Percentiles rank a stretch among this genome's conserved stretches.
These are phyloP conservation scores for Neurospora sp. DNA, from an alignment of 495 filamentous ascomycete genomes.

Conservation along the genomic window DNA sequence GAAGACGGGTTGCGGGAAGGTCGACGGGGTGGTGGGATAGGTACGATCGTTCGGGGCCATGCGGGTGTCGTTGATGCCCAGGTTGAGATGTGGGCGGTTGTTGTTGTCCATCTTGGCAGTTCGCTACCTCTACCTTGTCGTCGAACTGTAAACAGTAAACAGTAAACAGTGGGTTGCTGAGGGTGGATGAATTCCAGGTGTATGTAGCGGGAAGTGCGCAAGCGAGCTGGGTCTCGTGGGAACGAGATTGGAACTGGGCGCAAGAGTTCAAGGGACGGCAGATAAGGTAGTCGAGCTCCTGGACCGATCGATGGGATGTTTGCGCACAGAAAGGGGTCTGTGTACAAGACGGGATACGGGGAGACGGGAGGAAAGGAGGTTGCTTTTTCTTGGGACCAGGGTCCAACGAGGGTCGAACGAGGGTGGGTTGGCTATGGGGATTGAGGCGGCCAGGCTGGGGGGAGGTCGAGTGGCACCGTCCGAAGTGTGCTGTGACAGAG, in stretches of 20 bases:
- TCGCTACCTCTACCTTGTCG: conserved; percentile 1
- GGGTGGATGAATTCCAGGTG: not conserved
- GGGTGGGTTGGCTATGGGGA: not conserved
- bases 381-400: conserved; percentile 14
- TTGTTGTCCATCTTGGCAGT: conserved; percentile 39
- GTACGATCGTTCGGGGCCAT: conserved; percentile 61
- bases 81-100: conserved; percentile 64
- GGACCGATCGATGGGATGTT: not conserved
- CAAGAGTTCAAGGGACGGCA: not conserved
- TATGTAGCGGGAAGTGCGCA: not conserved
- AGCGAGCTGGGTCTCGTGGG: not conserved
- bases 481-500: not conserved
- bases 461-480: conserved; percentile 2
- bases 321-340: not conserved
- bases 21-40: conserved; percentile 94
- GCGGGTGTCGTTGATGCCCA: conserved; percentile 56
- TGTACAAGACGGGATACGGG: not conserved
- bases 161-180: not conserved
- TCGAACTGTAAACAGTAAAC: not conserved
- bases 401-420: conserved; percentile 4
- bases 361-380: conserved; percentile 2
- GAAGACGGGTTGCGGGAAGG: conserved; percentile 85
- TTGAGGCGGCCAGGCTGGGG: not conserved
- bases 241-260: not conserved
- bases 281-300: not conserved